Base-by-base conservation (phyloP, 495 filamentous ascomycete species). In the Xylaria bambusicola region DNA sequence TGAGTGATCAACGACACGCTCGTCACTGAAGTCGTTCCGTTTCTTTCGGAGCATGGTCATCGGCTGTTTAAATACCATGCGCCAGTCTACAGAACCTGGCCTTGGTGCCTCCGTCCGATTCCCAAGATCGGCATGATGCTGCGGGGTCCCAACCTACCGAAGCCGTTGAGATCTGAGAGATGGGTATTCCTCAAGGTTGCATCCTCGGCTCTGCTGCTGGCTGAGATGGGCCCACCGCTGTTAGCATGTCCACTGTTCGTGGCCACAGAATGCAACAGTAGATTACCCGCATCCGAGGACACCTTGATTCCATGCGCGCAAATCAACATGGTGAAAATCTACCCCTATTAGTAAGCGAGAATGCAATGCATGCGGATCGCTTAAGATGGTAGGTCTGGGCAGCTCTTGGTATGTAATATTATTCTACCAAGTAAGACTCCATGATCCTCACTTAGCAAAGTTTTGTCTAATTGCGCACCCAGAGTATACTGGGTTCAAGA, bases 81-180 rank as follows among this genome's bases (percentile, higher is more conserved):
- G 40, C 26, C 26, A 46, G 17, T 52, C 56, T 33, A 36, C 52
- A 46, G 20, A 59, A 20, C 54, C 47, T 35, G 24, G 44, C 52
- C 53, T 44, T 48, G 18, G 49, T 63, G 62, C 58, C 60, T 58
- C 57, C 42, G 65, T 66, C 49, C 49, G 46, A 58, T 46, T 60
- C 51, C 36, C 56, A 57, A 29, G 41, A 62, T 64, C 45, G 36
- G 61, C 55, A 62, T 10, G 42, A 53, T 29, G 38, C 42, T 60
- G 65, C 60, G 65, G 62, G 62, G 65, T 33, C 33, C 24, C 42
- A 35, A 31, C 5, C 46, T 10, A 24, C 5, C 6, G 29, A 12
- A 36, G 27, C 36, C 49, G 6, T 3, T 7, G 38, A 26, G 46
- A 52, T 38, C 38, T 53, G 51, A 61, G 55, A 61, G 58, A 61